Percentiles rank a stretch among this genome's conserved stretches.
Conservation (phyloP, 257 asterid species). For the Buddleja alternifolia region DNA sequence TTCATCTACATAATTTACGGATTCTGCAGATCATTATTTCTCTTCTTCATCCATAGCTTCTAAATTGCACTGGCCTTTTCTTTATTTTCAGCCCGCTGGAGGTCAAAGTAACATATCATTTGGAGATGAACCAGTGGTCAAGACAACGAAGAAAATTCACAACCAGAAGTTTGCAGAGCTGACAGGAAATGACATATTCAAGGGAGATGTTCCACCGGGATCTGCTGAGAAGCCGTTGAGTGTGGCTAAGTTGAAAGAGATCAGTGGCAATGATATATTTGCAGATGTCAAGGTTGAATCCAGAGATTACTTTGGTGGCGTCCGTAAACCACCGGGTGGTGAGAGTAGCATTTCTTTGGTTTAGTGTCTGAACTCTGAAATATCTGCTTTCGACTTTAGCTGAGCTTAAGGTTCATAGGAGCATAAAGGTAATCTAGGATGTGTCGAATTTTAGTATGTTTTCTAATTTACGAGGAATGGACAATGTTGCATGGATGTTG, state of each 20-base stretch:
- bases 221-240: conserved; percentile 85
- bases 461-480: background rate
- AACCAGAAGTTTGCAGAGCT: conserved; percentile 86
- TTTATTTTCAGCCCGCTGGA: conserved; percentile 77
- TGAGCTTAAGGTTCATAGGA: background rate
- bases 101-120: conserved; percentile 84
- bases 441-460: conserved; percentile 17
- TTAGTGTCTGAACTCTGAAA: conserved; percentile 28
- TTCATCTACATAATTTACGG: background rate
- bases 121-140: conserved; percentile 75
- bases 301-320: conserved; percentile 83
- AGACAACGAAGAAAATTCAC: conserved; percentile 70
- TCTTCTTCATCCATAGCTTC: background rate
- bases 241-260: conserved; percentile 82
- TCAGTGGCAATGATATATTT: conserved; percentile 82
- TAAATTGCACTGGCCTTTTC: background rate
- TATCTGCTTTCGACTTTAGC: background rate
- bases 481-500: background rate
- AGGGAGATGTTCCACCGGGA: conserved; percentile 75
- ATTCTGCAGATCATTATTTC: background rate
- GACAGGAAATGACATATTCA: conserved; percentile 87
- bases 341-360: conserved; percentile 89
- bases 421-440: conserved; percentile 1
- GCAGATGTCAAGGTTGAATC: conserved; percentile 76
- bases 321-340: conserved; percentile 90